phyloP scores from a whole-genome alignment of 129 eudicot genomes.

The Artemisia argyi region DNA sequence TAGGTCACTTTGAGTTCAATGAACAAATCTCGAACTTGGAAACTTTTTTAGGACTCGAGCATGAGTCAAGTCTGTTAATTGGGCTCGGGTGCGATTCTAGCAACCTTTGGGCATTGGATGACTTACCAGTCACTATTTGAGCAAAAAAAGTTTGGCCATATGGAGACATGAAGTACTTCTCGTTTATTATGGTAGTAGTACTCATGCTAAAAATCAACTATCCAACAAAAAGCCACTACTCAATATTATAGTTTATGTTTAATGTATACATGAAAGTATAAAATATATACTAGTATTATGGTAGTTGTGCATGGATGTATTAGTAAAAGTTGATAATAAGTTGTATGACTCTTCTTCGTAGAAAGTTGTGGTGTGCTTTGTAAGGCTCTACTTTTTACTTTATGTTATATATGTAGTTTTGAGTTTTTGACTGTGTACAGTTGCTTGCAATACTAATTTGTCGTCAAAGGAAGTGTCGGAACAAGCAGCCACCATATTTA shows the following conservation, averaged over 20 bases:
- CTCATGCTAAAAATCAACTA: not conserved
- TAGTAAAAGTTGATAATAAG: conserved; percentile 7
- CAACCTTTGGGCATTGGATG: conserved; percentile 32
- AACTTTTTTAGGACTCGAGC: conserved; percentile 36
- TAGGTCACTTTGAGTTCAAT: conserved; percentile 9
- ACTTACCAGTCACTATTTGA: conserved; percentile 9
- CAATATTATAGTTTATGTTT: not conserved
- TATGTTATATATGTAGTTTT: not conserved
- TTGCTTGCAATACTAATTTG: not conserved
- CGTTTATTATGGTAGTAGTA: not conserved
- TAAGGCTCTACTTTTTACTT: not conserved
- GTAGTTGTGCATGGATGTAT: conserved; percentile 20
- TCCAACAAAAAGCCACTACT: not conserved
- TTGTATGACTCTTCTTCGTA: not conserved
- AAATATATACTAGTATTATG: not conserved
- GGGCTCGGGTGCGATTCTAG: conserved; percentile 14
- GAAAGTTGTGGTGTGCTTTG: conserved; percentile 10
- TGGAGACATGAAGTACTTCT: not conserved
- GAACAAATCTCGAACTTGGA: conserved; percentile 34
- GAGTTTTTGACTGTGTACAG: not conserved
- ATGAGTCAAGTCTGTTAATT: conserved; percentile 22
- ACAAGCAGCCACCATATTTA: not conserved
- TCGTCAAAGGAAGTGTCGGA: conserved; percentile 2
- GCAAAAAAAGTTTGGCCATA: not conserved
- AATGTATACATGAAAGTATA: not conserved